These are phyloP conservation scores for Neoboletus magnificus DNA, from an alignment of 768 basidiomycete genomes.

Conservation along the genomic window DNA sequence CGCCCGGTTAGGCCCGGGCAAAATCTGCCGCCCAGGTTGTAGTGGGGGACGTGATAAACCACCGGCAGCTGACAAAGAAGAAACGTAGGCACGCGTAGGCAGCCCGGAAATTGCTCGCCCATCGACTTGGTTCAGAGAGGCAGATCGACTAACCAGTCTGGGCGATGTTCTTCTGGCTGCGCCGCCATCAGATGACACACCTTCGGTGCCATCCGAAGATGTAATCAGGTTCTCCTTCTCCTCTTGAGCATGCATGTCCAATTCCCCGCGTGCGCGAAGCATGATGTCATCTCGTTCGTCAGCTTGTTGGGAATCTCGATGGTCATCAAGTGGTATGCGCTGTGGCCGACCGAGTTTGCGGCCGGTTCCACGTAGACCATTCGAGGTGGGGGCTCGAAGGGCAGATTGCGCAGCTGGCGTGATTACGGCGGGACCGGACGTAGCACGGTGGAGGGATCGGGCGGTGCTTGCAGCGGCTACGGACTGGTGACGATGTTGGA, in stretches of 20 bases:
- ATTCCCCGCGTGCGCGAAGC: conserved; percentile 28
- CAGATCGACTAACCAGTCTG: conserved; percentile 28
- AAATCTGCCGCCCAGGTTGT: conserved; percentile 40
- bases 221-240: conserved; percentile 40
- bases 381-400: conserved; percentile 30
- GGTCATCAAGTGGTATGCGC: conserved; percentile 37
- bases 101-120: conserved; percentile 33
- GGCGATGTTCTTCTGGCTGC: conserved; percentile 25
- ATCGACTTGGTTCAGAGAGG: conserved; percentile 34
- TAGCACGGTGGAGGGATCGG: conserved; percentile 64
- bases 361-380: conserved; percentile 32
- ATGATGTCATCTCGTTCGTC: conserved; percentile 36
- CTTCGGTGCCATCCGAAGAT: conserved; percentile 25
- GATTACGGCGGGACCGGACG: conserved; percentile 52
- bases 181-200: conserved; percentile 23
- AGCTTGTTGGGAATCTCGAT: conserved; percentile 28
- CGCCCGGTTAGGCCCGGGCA: conserved; percentile 44
- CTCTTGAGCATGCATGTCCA: conserved; percentile 31
- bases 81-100: conserved; percentile 32
- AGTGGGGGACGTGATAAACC: conserved; percentile 41
- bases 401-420: conserved; percentile 31
- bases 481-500: conserved; percentile 30
- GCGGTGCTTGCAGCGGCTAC: conserved; percentile 20
- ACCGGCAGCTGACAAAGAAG: conserved; percentile 26
- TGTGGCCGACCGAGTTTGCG: conserved; percentile 36